Conservation (phyloP, 768 basidiomycete species). For the Pholiota microspora region DNA sequence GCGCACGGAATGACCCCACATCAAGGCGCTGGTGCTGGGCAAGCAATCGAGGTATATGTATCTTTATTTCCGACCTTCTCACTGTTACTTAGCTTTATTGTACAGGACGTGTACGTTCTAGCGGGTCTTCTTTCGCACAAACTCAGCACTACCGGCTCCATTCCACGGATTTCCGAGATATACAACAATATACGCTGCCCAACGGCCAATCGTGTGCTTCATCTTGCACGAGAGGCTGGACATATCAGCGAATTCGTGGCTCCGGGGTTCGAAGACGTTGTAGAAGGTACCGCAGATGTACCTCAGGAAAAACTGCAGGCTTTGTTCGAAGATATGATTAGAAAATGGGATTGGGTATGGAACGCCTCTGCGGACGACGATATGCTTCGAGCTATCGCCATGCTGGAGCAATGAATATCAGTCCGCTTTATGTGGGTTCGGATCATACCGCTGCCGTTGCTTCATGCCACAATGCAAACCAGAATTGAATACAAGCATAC, state of each 20-base stretch:
- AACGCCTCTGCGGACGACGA: background rate
- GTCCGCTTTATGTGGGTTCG: too few species aligned
- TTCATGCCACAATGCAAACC: too few species aligned
- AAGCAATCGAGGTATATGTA: constrained; percentile 4
- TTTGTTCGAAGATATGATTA: background rate
- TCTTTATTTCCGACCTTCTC: too few species aligned
- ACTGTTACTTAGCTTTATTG: background rate
- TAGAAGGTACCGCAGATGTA: background rate
- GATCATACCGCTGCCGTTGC: too few species aligned
- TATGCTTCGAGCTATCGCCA: background rate
- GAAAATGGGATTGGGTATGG: constrained; percentile 5
- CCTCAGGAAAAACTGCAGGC: background rate
- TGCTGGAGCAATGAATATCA: background rate
- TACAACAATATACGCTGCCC: constrained; percentile 1
- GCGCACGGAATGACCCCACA: constrained; percentile 6
- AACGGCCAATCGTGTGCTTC: background rate
- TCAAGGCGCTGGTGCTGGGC: constrained; percentile 6
- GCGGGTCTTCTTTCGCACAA: background rate
- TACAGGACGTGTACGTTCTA: constrained; percentile 3
- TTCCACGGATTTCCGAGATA: background rate
- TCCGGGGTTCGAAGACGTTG: background rate
- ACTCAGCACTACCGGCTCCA: background rate
- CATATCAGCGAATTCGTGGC: background rate
- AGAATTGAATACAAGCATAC: too few species aligned
- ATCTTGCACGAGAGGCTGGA: constrained; percentile 1